Evolutionary conservation across 73 alveolate genomes (phyloP), one percentile per base, ranked within the genome.

Genomic region (Stentor coeruleus): DNA sequence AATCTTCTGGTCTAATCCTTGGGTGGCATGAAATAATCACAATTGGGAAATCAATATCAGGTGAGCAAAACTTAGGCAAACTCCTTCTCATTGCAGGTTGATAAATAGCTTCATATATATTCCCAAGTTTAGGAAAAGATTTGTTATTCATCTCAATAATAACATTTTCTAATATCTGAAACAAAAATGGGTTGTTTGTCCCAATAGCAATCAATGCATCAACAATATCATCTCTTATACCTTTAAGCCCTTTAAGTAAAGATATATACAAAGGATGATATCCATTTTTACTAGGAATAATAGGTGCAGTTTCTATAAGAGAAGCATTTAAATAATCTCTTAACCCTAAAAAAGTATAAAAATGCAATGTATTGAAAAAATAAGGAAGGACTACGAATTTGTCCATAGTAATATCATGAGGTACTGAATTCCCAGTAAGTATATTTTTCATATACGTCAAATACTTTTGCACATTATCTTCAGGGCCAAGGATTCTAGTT

Each of bases 401-500:
- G 66, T 49, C 66, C 66, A 49, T 49, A 0, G 41, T 2, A 20
- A 40, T 14, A 2, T 66, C 79, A 66, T 66, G 79, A 1, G n/a
- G 40, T 11, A 31, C n/a, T 14, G 11, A 15, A 26, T 20, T 37
- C n/a, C 37, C 79, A 26, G 40, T 26, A 66, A 33, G 36, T 14
- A 66, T 20, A 1, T 37, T 20, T 2, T 66, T 66, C 79, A 66
- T 66, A 33, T 66, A 66, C n/a, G 79, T 66, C 39, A 66, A 33
- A 31, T 28, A 66, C 37, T 66, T 66, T 66, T 66, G 79, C 36
- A 20, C 37, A 33, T 66, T 66, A 11, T 66, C 79, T 66, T 66
- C 79, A 66, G 79, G 79, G 41, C 79, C 79, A 20, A 66, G 79
- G 37, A 66, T 31, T 66, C 79, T 20, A 20, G 79, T 20, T 26